Base-by-base conservation (phyloP, 768 basidiomycete species). In the Antrodiella citrinella region DNA sequence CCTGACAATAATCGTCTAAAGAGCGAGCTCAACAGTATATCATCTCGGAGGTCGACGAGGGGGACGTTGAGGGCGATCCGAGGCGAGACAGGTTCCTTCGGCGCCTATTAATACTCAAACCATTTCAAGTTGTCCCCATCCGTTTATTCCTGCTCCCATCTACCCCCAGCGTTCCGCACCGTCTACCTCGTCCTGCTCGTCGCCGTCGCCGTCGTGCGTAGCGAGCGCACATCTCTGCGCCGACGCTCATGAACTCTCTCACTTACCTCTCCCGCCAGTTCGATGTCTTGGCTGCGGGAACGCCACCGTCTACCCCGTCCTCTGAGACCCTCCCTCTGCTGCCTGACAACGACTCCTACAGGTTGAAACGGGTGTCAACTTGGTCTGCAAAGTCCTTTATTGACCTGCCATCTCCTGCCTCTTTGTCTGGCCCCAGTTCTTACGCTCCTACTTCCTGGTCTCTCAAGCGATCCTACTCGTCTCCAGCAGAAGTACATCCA, bases 201-300 rank as follows among this genome's bases (percentile, higher is more conserved):
- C 41, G 40, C 19, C 20, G n/a, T 49, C 49, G 26, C 41, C 44
- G 44, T 48, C 15, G n/a, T 19, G 18, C 2, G 24, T 46, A 46
- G 50, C 47, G 48, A 48, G 46, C 54, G 19, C 41, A 38, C 24
- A 42, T 47, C 25, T 23, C 23, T 15, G 52, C 57, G 30, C 30
- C 30, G 15, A 7, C 30, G 30, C 51, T 46, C 58, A 91, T 91
- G 89, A 91, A 91, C 72, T 86, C 86, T 59, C 79, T 91, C 60
- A 74, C 77, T 15, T 83, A 86, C 68, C 74, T 91, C 54, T 86
- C 89, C 57, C 83, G 84, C 62, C 84, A 88, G 65, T 81, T 89
- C 73, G 86, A 91, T 70, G 81, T 78, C 54, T 69, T 87, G 57
- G 81, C 82, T 51, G 65, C 81, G 45, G 74, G 73, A 58, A 72